phyloP scores from a whole-genome alignment of 2,329 filamentous ascomycete genomes.

The Pseudogymnoascus sp. region DNA sequence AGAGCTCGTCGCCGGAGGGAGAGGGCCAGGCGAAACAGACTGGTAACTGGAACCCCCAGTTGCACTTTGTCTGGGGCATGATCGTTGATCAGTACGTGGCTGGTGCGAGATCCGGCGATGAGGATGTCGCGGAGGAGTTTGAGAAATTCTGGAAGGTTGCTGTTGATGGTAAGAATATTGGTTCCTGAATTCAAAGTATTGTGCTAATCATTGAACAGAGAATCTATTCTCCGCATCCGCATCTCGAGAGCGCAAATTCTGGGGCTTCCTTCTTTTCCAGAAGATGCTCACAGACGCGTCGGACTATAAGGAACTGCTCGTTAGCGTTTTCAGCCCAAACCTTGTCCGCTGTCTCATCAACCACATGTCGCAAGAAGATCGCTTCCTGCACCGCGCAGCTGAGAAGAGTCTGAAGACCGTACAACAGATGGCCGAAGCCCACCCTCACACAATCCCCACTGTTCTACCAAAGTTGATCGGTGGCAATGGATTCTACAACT shows the following conservation, averaged over 20 bases:
- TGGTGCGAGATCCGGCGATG: constrained; percentile 26
- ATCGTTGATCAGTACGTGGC: constrained; percentile 53
- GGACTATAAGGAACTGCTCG: constrained; percentile 42
- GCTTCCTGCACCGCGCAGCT: constrained; percentile 74
- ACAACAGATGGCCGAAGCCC: constrained; percentile 54
- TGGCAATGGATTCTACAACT: constrained; percentile 64
- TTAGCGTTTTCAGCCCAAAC: constrained; percentile 71
- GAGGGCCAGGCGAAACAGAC: constrained; percentile 40
- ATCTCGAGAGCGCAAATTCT: constrained; percentile 83
- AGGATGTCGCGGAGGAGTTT: constrained; percentile 41
- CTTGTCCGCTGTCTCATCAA: constrained; percentile 76
- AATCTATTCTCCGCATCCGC: constrained; percentile 75
- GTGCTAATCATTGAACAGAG: constrained; percentile 42
- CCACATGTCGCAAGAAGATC: constrained; percentile 68
- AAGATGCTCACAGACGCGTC: constrained; percentile 57
- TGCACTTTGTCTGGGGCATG: constrained; percentile 83
- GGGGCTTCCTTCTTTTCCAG: constrained; percentile 81
- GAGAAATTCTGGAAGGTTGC: constrained; percentile 77
- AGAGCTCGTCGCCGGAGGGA: constrained; percentile 51
- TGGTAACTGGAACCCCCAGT: constrained; percentile 69
- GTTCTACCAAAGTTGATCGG: constrained; percentile 63
- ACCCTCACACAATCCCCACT: constrained; percentile 51
- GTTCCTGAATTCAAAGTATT: background rate
- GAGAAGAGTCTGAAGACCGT: constrained; percentile 67
- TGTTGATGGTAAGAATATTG: constrained; percentile 64